Evolutionary conservation across 371 early-diverging fungal species (phyloP).

Genomic region (Rhizopus delemar): DNA sequence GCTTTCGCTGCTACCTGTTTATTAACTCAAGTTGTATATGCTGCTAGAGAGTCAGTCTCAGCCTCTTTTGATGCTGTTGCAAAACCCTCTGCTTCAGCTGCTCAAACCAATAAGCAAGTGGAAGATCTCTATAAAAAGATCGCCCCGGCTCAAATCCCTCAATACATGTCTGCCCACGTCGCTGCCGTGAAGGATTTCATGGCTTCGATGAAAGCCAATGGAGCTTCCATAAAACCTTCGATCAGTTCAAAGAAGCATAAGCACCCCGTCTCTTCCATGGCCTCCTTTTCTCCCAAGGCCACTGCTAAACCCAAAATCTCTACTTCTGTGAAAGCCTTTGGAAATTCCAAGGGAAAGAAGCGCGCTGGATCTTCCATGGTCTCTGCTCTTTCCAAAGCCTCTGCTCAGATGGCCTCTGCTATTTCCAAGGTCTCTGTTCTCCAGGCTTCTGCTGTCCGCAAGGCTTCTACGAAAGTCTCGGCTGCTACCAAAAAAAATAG

Average conservation of each 20-base stretch:
- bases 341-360: neutral
- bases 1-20: constrained; percentile 11
- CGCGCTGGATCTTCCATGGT: constrained; percentile 2
- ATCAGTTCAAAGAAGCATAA: neutral
- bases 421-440: neutral
- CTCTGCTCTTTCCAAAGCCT: neutral
- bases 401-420: constrained; percentile 4
- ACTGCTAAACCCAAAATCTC: constrained; percentile 3
- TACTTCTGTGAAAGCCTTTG: neutral
- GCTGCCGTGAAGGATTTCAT: too few species aligned
- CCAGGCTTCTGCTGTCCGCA: neutral
- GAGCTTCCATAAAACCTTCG: neutral
- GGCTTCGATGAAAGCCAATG: too few species aligned
- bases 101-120: constrained; percentile 13
- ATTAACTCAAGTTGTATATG: constrained; percentile 7
- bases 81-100: neutral
- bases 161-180: constrained; percentile 1
- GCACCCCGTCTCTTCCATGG: neutral
- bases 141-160: neutral
- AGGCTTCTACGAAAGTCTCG: neutral
- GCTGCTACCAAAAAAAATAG: neutral
- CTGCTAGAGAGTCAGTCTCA: neutral
- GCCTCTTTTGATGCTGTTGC: neutral
- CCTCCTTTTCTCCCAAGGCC: neutral
- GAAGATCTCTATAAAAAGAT: neutral